These are phyloP conservation scores for Fereydounia khargensis DNA, from an alignment of 1,284 basidiomycete genomes.

Conservation along the genomic window DNA sequence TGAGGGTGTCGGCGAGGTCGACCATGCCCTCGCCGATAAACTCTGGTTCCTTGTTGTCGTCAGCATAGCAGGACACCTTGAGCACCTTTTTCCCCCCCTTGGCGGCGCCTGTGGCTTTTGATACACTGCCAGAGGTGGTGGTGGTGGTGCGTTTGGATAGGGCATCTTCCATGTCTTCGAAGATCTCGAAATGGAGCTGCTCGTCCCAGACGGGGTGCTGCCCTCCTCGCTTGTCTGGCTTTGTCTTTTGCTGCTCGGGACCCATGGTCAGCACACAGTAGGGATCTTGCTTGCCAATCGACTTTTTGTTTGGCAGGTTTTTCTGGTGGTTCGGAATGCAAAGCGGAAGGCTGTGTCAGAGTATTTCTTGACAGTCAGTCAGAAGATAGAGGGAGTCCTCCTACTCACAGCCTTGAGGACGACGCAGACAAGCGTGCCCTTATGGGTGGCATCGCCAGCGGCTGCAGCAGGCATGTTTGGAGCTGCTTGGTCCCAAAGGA, in stretches of 20 bases:
- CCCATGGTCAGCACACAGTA: conserved; percentile 80
- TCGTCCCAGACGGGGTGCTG: conserved; percentile 99
- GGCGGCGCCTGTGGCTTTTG: conserved; percentile 59
- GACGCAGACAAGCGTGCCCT: conserved; percentile 88
- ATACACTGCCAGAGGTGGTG: conserved; percentile 13
- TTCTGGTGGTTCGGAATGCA: conserved; percentile 10
- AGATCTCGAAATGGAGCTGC: conserved; percentile 88
- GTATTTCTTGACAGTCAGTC: too few relatives aligned
- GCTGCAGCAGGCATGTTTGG: too few relatives aligned
- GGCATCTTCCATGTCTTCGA: conserved; percentile 73
- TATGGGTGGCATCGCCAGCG: conserved; percentile 23
- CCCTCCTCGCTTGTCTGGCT: conserved; percentile 84
- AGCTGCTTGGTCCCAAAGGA: too few relatives aligned
- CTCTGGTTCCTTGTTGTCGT: conserved; percentile 91
- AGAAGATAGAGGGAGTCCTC: too few relatives aligned
- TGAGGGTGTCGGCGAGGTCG: conserved; percentile 83
- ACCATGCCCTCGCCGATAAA: conserved; percentile 88
- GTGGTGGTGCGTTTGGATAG: conserved; percentile 57
- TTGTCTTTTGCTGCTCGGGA: conserved; percentile 65
- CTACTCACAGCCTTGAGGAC: conserved; percentile 85
- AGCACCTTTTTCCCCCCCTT: conserved; percentile 73
- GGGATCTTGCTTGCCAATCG: conserved; percentile 86
- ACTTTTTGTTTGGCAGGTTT: conserved; percentile 53
- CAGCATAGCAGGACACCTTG: conserved; percentile 84
- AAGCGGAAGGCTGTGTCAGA: background rate